A percentile compares a stretch with the other conserved stretches of the same genome.
Evolutionary conservation across 805 yeast species (phyloP).

Genomic region (Debaryomyces prosopidis): DNA sequence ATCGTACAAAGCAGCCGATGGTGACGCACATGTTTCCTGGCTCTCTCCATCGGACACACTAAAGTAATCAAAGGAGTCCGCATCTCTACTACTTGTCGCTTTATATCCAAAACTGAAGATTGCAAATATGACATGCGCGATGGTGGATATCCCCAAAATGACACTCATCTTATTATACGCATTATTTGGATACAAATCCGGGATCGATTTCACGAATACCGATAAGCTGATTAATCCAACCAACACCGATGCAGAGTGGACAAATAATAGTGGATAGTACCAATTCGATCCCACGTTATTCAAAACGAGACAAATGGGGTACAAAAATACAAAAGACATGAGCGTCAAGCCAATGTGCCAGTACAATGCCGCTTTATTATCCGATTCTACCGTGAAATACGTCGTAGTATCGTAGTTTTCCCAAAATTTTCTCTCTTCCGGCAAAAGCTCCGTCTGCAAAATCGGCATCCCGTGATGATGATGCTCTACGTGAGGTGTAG

Average conservation of each 20-base stretch:
- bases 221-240: slow-evolving; percentile 56
- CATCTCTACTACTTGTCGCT: slow-evolving; percentile 6
- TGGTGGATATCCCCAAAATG: slow-evolving; percentile 53
- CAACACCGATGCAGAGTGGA: slow-evolving; percentile 48
- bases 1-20: slow-evolving; percentile 25
- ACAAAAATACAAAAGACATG: slow-evolving; percentile 50
- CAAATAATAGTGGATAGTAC: slow-evolving; percentile 56
- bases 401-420: slow-evolving; percentile 74
- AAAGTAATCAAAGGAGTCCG: slow-evolving; percentile 6
- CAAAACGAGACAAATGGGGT: slow-evolving; percentile 69
- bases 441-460: slow-evolving; percentile 60
- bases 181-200: slow-evolving; percentile 71
- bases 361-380: slow-evolving; percentile 52
- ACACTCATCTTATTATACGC: slow-evolving; percentile 68
- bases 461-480: slow-evolving; percentile 76
- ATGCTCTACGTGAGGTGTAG: slow-evolving; percentile 35
- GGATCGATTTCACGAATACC: slow-evolving; percentile 59
- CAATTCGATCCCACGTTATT: slow-evolving; percentile 59
- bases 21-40: slow-evolving; percentile 9
- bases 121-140: slow-evolving; percentile 57
- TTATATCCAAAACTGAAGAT: slow-evolving; percentile 46
- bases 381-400: slow-evolving; percentile 56
- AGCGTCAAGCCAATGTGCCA: slow-evolving; percentile 52
- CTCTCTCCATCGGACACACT: slow-evolving; percentile 13
- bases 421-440: slow-evolving; percentile 80